A percentile compares a stretch with the other conserved stretches of the same genome.
Conservation (phyloP, 2,329 filamentous ascomycete species). For the Periconia digitata region DNA sequence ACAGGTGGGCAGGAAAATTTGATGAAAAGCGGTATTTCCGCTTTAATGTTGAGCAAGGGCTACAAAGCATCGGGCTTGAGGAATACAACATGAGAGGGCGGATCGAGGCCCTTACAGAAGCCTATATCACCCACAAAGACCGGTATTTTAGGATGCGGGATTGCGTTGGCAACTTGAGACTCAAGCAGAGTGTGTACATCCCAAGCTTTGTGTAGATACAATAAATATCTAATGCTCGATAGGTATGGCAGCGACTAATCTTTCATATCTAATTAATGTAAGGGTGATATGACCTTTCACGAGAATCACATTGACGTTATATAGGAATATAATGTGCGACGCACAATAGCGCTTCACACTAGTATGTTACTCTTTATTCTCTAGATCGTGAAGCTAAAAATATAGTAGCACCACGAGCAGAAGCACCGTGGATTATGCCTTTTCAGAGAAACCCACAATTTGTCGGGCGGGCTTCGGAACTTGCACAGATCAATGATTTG, state of each 20-base stretch:
- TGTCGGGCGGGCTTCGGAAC: no score
- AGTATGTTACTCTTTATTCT: no score
- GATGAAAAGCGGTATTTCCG: slow-evolving; percentile 12
- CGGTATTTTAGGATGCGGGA: slow-evolving; percentile 5
- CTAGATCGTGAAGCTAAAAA: no score
- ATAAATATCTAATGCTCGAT: neutral
- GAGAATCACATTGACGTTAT: neutral
- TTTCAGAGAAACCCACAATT: no score
- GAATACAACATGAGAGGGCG: slow-evolving; percentile 8
- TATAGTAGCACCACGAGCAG: neutral
- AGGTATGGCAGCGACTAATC: neutral
- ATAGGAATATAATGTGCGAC: no score
- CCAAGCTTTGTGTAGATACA: neutral
- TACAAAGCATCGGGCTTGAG: slow-evolving; percentile 10
- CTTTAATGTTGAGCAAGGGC: slow-evolving; percentile 13
- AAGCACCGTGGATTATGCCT: neutral
- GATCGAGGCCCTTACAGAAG: slow-evolving; percentile 4
- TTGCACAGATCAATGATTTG: no score
- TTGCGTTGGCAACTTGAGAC: slow-evolving; percentile 4
- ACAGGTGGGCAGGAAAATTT: neutral
- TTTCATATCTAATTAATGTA: neutral
- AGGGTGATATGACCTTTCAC: neutral
- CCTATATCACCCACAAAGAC: slow-evolving; percentile 2
- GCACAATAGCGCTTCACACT: no score
- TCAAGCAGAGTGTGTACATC: slow-evolving; percentile 9